Conservation (phyloP, 768 basidiomycete species). For the Chlorophyllum brunneum region DNA sequence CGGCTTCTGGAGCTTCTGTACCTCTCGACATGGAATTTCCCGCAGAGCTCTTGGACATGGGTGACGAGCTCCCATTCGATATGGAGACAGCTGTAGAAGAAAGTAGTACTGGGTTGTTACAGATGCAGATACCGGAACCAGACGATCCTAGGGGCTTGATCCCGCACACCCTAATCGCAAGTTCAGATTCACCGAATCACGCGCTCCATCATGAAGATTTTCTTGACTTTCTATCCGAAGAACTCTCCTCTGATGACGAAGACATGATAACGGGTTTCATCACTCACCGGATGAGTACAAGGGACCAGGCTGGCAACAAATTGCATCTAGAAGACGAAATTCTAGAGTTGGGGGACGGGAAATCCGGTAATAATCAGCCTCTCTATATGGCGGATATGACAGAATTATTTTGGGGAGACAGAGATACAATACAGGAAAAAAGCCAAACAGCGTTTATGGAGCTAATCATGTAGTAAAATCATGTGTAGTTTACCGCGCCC, state of each 20-base stretch:
- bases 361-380: background rate
- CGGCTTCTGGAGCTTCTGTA: background rate
- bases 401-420: background rate
- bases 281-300: background rate
- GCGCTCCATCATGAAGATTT: background rate
- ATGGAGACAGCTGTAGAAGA: background rate
- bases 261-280: background rate
- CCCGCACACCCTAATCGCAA: background rate
- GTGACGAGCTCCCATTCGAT: background rate
- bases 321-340: background rate
- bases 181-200: background rate
- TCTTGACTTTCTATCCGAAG: conserved; percentile 8
- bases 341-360: background rate
- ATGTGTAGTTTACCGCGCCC: background rate
- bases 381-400: background rate
- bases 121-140: background rate
- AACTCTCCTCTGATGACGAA: background rate
- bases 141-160: background rate
- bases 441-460: background rate
- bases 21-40: background rate
- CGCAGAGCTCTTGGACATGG: background rate
- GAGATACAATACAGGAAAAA: background rate
- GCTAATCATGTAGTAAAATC: background rate
- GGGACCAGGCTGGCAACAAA: background rate
- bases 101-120: background rate